Evolutionary conservation across 768 basidiomycete genomes (phyloP).

Genomic region (Tulasnella sp.): DNA sequence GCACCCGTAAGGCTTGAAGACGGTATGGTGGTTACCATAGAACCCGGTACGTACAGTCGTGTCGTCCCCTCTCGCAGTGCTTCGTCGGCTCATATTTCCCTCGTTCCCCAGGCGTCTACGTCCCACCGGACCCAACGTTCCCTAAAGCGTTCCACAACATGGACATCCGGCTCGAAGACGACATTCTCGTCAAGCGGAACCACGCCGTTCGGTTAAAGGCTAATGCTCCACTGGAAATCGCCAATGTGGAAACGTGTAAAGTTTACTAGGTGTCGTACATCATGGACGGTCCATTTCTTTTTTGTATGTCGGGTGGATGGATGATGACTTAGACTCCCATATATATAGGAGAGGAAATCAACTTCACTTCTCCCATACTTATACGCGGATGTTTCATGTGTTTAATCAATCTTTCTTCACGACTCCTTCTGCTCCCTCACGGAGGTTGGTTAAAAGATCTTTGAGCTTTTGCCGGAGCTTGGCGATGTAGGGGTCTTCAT

Average conservation of each 20-base stretch:
- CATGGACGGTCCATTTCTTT: conserved; percentile 35
- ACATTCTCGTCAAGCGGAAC: conserved; percentile 54
- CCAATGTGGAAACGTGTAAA: conserved; percentile 75
- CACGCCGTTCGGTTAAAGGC: conserved; percentile 62
- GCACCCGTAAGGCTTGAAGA: conserved; percentile 51
- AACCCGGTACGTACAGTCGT: conserved; percentile 55
- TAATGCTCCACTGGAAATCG: conserved; percentile 79
- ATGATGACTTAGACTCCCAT: not conserved
- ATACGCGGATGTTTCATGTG: not conserved
- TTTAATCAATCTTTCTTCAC: conserved; percentile 17
- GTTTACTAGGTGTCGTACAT: conserved; percentile 59
- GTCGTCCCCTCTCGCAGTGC: not conserved
- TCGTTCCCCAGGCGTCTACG: conserved; percentile 67
- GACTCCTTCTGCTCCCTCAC: conserved; percentile 21
- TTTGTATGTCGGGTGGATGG: not conserved
- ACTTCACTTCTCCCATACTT: not conserved
- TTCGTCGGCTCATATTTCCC: not conserved
- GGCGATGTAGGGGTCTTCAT: conserved; percentile 20
- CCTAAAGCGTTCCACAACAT: conserved; percentile 88
- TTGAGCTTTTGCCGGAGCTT: conserved; percentile 23
- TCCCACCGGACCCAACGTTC: conserved; percentile 72
- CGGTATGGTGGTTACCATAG: conserved; percentile 91
- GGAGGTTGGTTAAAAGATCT: conserved; percentile 17
- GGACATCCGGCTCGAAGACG: conserved; percentile 91
- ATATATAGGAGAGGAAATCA: not conserved